These are phyloP conservation scores for Fusarium guadeloupense DNA, from an alignment of 2,329 filamentous ascomycete species.

Conservation along the genomic window DNA sequence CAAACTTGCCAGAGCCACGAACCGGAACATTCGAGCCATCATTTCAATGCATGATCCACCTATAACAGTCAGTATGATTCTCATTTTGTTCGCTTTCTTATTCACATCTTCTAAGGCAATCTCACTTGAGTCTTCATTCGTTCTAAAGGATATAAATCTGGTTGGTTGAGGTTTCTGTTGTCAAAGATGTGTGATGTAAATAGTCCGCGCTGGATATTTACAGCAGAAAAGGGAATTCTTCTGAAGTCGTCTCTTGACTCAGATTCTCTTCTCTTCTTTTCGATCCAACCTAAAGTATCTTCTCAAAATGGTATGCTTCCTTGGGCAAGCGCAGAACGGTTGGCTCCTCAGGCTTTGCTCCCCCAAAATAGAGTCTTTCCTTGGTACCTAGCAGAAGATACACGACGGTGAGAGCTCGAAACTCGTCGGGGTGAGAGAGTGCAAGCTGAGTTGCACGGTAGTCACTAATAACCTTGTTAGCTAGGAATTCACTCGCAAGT, in stretches of 20 bases:
- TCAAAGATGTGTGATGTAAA: constrained; percentile 31
- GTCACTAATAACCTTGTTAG: constrained; percentile 13
- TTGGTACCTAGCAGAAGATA: constrained; percentile 39
- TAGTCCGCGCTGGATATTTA: constrained; percentile 14
- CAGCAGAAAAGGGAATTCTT: constrained; percentile 15
- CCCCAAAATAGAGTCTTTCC: constrained; percentile 23
- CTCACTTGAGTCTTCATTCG: constrained; percentile 23
- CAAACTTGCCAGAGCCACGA: constrained; percentile 12
- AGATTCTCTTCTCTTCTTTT: not conserved
- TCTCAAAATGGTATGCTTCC: constrained; percentile 25
- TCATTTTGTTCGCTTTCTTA: fast-evolving
- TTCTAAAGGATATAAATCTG: constrained; percentile 21
- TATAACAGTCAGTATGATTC: not conserved
- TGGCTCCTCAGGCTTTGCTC: constrained; percentile 12
- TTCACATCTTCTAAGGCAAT: constrained; percentile 31
- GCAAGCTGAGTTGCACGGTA: constrained; percentile 36
- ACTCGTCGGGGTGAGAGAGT: constrained; percentile 35
- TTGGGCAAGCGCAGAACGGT: constrained; percentile 10
- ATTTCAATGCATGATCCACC: constrained; percentile 39
- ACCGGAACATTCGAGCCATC: constrained; percentile 24
- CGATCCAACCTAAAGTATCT: constrained; percentile 30
- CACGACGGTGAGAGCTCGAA: constrained; percentile 20
- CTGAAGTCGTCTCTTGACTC: constrained; percentile 23
- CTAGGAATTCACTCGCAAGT: fast-evolving
- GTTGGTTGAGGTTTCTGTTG: constrained; percentile 3